A percentile compares a stretch with the other conserved stretches of the same genome.
Conservation (phyloP, 352 stramenopile species). For the Achlya hypogyna region DNA sequence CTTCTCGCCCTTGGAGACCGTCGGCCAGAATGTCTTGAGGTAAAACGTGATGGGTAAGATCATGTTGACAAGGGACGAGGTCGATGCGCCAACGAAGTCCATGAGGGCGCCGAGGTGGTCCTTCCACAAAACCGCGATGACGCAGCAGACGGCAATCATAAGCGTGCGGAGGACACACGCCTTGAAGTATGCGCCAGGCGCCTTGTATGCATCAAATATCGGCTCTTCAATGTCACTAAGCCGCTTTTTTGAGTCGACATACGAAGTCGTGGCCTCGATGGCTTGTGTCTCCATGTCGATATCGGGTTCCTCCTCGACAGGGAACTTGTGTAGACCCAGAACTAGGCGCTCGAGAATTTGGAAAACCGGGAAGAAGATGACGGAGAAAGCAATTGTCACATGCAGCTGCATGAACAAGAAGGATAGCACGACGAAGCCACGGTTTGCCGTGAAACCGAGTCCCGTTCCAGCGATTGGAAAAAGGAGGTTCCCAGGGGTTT, state of each 20-base stretch:
- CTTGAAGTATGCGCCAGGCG: not conserved
- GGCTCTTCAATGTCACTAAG: not conserved
- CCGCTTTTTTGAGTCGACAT: not conserved
- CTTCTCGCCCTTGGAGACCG: constrained; percentile 13
- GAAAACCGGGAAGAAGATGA: constrained; percentile 39
- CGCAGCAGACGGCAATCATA: constrained; percentile 33
- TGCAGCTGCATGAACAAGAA: constrained; percentile 37
- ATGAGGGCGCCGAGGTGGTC: constrained; percentile 19
- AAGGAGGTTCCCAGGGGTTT: constrained; percentile 23
- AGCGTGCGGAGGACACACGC: constrained; percentile 22
- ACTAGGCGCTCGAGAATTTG: constrained; percentile 40
- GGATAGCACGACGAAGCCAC: constrained; percentile 19
- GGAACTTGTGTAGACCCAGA: constrained; percentile 32
- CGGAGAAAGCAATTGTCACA: constrained; percentile 39
- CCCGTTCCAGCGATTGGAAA: constrained; percentile 18
- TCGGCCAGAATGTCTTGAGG: constrained; percentile 21
- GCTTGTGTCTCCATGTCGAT: not conserved
- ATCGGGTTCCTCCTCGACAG: not conserved
- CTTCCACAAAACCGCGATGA: constrained; percentile 42
- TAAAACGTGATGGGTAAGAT: constrained; percentile 22
- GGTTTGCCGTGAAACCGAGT: constrained; percentile 20
- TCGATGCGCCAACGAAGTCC: constrained; percentile 25
- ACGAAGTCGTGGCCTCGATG: not conserved
- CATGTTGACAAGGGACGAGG: constrained; percentile 22
- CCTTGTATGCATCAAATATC: not conserved